phyloP scores from a whole-genome alignment of 148 eudicot genomes.

The Gaultheria prostrata region DNA sequence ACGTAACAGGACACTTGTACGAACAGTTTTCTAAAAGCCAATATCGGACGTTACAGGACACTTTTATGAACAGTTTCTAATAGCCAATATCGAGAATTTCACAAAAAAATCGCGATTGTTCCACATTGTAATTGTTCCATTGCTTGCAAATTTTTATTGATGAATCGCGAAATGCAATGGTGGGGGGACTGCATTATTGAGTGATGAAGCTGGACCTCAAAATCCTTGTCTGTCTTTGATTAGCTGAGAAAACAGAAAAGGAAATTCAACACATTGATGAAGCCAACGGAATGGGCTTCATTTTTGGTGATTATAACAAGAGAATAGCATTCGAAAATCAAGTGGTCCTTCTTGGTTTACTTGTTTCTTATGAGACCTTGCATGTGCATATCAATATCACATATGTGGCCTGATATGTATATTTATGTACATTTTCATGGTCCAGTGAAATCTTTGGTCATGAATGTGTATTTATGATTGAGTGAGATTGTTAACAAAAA shows the following conservation, averaged over 20 bases:
- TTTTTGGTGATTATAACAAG: background rate
- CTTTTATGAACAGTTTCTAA: too few relatives aligned
- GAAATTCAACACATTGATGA: background rate
- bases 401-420: too few relatives aligned
- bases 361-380: background rate
- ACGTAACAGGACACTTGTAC: background rate
- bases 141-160: too few relatives aligned
- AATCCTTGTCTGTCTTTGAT: background rate
- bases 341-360: background rate
- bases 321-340: background rate
- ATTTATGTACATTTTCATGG: background rate
- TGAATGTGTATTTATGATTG: background rate
- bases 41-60: too few relatives aligned
- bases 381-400: background rate
- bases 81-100: too few relatives aligned
- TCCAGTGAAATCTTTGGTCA: background rate
- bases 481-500: background rate
- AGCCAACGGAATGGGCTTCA: background rate
- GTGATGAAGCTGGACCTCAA: conserved; percentile 3
- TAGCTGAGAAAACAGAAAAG: background rate
- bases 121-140: too few relatives aligned
- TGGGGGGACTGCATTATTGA: background rate
- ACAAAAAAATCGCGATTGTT: too few relatives aligned
- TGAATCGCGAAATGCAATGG: too few relatives aligned
- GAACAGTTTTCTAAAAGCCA: background rate